Evolutionary conservation across 768 basidiomycete species (phyloP).

Genomic region (Lentinula boryana): DNA sequence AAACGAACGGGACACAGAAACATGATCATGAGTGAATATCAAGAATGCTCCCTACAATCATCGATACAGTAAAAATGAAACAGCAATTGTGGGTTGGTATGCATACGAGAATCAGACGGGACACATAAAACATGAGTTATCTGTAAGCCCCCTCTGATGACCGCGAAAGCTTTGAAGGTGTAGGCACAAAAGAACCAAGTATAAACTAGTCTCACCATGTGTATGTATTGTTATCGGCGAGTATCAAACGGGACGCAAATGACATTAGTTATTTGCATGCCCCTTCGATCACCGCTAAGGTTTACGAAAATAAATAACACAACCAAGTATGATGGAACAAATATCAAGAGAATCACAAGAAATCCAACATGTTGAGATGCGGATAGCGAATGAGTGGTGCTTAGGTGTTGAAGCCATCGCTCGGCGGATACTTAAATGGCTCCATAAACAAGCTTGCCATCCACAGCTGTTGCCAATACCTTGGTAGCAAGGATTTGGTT

Average conservation of each 20-base stretch:
- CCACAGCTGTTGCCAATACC: constrained; percentile 73
- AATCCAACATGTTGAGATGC: background rate
- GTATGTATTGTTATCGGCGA: constrained; percentile 5
- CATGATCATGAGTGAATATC: background rate
- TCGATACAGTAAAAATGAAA: background rate
- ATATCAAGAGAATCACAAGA: background rate
- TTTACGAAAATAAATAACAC: too few species aligned
- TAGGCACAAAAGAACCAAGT: constrained; percentile 7
- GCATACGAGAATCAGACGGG: background rate
- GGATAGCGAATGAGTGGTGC: background rate
- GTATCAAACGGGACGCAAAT: constrained; percentile 14
- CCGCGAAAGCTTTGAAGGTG: background rate
- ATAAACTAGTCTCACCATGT: constrained; percentile 2
- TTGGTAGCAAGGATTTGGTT: constrained; percentile 59
- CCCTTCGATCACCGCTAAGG: background rate
- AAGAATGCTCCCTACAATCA: background rate
- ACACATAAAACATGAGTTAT: background rate
- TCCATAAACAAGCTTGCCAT: constrained; percentile 51
- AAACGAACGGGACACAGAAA: constrained; percentile 5
- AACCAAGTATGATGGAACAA: too few species aligned
- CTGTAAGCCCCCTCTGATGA: background rate
- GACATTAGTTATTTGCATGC: background rate
- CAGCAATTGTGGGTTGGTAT: background rate
- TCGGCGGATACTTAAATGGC: background rate
- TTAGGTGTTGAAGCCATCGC: constrained; percentile 10